Conservation (phyloP, 2,329 filamentous ascomycete species). For the Aspergillus quadrilineatus region DNA sequence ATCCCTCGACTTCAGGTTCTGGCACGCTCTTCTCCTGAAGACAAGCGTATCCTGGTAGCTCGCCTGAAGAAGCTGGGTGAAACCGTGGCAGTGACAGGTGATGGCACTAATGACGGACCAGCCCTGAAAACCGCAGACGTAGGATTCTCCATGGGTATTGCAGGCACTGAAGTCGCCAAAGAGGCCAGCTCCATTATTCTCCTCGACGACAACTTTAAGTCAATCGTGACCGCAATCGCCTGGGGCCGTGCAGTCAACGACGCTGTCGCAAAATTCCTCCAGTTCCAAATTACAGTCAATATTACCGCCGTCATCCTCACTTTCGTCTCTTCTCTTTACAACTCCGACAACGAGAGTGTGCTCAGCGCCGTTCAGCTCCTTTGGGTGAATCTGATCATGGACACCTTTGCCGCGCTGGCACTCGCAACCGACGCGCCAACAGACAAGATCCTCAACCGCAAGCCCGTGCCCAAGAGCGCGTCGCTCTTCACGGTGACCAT, state of each 20-base stretch:
- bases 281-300: conserved; percentile 74
- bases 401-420: conserved; percentile 85
- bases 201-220: conserved; percentile 64
- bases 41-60: conserved; percentile 64
- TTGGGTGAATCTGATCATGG: conserved; percentile 98
- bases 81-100: conserved; percentile 63
- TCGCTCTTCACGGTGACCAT: conserved; percentile 82
- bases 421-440: conserved; percentile 88
- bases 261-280: conserved; percentile 66
- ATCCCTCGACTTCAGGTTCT: conserved; percentile 63
- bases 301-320: conserved; percentile 85
- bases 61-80: conserved; percentile 63
- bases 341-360: conserved; percentile 67
- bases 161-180: conserved; percentile 66
- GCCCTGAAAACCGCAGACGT: conserved; percentile 66
- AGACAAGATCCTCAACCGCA: conserved; percentile 74
- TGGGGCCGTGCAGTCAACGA: conserved; percentile 71
- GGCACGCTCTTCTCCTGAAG: conserved; percentile 65
- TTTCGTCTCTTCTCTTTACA: conserved; percentile 82
- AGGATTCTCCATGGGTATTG: conserved; percentile 67
- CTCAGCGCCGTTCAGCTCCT: conserved; percentile 86
- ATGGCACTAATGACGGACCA: conserved; percentile 66
- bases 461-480: conserved; percentile 72
- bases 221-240: conserved; percentile 65
- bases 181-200: conserved; percentile 68